phyloP scores from a whole-genome alignment of 768 basidiomycete genomes.

The Kwoniella sp. region DNA sequence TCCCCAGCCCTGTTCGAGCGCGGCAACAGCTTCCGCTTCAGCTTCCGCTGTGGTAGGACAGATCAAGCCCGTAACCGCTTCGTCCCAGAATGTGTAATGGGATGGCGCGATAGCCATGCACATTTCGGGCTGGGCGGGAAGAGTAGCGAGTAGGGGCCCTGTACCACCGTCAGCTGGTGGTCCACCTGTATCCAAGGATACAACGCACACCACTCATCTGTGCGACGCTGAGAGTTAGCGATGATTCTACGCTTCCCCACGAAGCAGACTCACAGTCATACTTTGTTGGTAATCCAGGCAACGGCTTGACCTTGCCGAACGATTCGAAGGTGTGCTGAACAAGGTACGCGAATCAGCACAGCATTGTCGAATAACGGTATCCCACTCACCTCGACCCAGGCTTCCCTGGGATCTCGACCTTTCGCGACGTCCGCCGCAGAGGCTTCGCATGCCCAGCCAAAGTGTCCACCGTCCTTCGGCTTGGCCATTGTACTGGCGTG shows the following conservation, averaged over 20 bases:
- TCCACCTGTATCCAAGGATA: background rate
- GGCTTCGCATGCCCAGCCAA: background rate
- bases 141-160: constrained; percentile 11
- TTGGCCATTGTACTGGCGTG: constrained; percentile 8
- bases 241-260: background rate
- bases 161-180: background rate
- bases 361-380: background rate
- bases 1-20: constrained; percentile 12
- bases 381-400: constrained; percentile 10
- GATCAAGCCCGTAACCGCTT: constrained; percentile 10
- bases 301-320: constrained; percentile 7
- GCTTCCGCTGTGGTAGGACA: constrained; percentile 13
- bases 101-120: background rate
- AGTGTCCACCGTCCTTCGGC: constrained; percentile 8
- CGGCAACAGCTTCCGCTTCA: constrained; percentile 9
- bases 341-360: background rate
- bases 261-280: constrained; percentile 19
- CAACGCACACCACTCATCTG: constrained; percentile 23
- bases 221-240: background rate
- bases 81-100: background rate
- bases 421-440: constrained; percentile 12
- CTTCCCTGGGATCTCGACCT: constrained; percentile 9
- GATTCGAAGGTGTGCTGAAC: constrained; percentile 13
- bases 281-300: constrained; percentile 26
- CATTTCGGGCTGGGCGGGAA: constrained; percentile 3